phyloP scores from a whole-genome alignment of 2,329 filamentous ascomycete species.

The Neophaeococcomyces aloes region DNA sequence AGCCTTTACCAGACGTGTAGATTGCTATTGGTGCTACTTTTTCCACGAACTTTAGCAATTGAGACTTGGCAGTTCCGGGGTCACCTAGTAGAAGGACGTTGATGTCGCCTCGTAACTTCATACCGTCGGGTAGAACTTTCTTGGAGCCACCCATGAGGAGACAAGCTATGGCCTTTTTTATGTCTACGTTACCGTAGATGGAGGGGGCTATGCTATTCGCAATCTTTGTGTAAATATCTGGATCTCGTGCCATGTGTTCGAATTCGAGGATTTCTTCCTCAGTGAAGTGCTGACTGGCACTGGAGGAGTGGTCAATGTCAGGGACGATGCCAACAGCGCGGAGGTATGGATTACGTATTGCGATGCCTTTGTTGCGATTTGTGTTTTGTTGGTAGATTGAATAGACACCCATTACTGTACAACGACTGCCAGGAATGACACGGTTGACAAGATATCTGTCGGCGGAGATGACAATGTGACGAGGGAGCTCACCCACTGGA shows the following conservation, averaged over 20 bases:
- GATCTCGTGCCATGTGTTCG: slow-evolving; percentile 73
- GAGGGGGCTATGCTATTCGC: slow-evolving; percentile 89
- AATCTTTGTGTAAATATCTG: slow-evolving; percentile 86
- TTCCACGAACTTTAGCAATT: slow-evolving; percentile 93
- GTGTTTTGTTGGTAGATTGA: slow-evolving; percentile 89
- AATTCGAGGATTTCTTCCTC: slow-evolving; percentile 98
- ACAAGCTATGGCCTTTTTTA: slow-evolving; percentile 95
- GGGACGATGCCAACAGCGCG: slow-evolving; percentile 85
- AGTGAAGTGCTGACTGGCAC: slow-evolving; percentile 71
- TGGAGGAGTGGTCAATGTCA: slow-evolving; percentile 79
- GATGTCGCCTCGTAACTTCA: slow-evolving; percentile 95
- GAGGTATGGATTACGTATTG: slow-evolving; percentile 90
- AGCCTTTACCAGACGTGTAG: slow-evolving; percentile 97
- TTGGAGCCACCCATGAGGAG: slow-evolving; percentile 89
- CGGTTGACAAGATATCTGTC: slow-evolving; percentile 91
- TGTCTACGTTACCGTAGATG: slow-evolving; percentile 91
- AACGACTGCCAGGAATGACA: slow-evolving; percentile 88
- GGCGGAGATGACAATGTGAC: slow-evolving; percentile 92
- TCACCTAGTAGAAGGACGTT: slow-evolving; percentile 95
- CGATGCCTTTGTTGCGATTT: slow-evolving; percentile 71
- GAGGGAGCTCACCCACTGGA: slow-evolving; percentile 86
- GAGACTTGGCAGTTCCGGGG: slow-evolving; percentile 95
- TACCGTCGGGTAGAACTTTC: slow-evolving; percentile 93
- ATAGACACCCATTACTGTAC: slow-evolving; percentile 93
- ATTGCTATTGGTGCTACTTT: slow-evolving; percentile 94